Evolutionary conservation across 768 basidiomycete genomes (phyloP).

Genomic region (Coprinopsis cinerea): DNA sequence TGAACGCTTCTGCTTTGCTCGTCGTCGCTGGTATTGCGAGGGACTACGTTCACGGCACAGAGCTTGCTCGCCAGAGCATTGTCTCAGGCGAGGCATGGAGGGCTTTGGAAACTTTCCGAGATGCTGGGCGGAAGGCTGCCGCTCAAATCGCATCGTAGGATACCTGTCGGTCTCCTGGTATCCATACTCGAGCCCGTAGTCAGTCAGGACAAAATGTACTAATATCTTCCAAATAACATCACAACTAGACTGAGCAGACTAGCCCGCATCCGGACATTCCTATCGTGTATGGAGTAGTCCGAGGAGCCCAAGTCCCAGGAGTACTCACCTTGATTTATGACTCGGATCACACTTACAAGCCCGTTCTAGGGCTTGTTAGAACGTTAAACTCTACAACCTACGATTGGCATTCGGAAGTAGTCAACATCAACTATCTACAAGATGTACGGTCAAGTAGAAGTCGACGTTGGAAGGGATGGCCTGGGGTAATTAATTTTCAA

Average conservation of each 20-base stretch:
- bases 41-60: slow-evolving; percentile 66
- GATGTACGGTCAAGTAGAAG: background rate
- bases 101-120: slow-evolving; percentile 47
- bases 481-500: slow-evolving; percentile 13
- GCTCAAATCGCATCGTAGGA: background rate
- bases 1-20: slow-evolving; percentile 87
- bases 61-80: slow-evolving; percentile 57
- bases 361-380: background rate
- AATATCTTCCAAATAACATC: too few species aligned
- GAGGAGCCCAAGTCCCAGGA: too few species aligned
- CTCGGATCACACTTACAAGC: background rate
- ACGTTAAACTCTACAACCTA: slow-evolving; percentile 12
- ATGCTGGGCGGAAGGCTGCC: slow-evolving; percentile 31
- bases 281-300: too few species aligned
- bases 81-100: slow-evolving; percentile 55
- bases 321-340: background rate
- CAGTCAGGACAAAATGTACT: background rate
- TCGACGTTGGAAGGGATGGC: slow-evolving; percentile 10
- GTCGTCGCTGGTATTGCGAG: slow-evolving; percentile 75
- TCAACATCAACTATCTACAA: slow-evolving; percentile 12
- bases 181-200: background rate
- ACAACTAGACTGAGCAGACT: too few species aligned
- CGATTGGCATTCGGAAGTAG: slow-evolving; percentile 15
- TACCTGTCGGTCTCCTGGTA: background rate
- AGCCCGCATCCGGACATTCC: too few species aligned